Percentiles rank a stretch among this genome's conserved stretches.
phyloP scores from a whole-genome alignment of 108 stramenopile genomes.

The Bacterosira constricta region DNA sequence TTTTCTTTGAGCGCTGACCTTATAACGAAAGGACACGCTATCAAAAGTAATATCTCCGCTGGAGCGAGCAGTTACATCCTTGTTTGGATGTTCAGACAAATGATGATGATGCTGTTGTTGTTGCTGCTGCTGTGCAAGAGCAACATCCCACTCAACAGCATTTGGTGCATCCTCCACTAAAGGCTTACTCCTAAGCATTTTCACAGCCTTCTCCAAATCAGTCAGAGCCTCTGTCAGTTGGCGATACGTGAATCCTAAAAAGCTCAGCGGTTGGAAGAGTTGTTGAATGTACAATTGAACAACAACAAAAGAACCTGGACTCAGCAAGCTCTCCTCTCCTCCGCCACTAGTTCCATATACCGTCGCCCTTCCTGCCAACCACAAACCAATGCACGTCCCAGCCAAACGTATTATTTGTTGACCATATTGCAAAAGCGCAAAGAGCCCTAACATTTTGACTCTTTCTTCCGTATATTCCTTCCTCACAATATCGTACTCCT shows the following conservation, averaged over 20 bases:
- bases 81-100: not conserved
- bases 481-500: conserved; percentile 27
- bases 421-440: conserved; percentile 45
- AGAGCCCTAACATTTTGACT: conserved; percentile 46
- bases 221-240: conserved; percentile 48
- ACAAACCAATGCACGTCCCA: conserved; percentile 38
- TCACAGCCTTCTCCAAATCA: conserved; percentile 52
- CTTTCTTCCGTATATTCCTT: conserved; percentile 43
- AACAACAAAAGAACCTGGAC: conserved; percentile 49
- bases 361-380: conserved; percentile 43
- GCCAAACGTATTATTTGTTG: conserved; percentile 41
- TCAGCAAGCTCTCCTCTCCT: conserved; percentile 7
- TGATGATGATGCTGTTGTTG: no score
- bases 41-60: conserved; percentile 41
- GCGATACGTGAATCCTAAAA: conserved; percentile 46
- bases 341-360: conserved; percentile 28
- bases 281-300: conserved; percentile 54
- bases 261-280: conserved; percentile 43
- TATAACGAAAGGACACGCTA: conserved; percentile 51
- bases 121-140: not conserved
- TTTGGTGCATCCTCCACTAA: conserved; percentile 39
- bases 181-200: conserved; percentile 33
- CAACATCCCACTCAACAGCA: conserved; percentile 46
- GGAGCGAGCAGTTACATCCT: not conserved
- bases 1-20: conserved; percentile 23